Evolutionary conservation across 768 basidiomycete species (phyloP), one percentile per base, ranked within the genome.

Genomic region (Jaapia argillacea): DNA sequence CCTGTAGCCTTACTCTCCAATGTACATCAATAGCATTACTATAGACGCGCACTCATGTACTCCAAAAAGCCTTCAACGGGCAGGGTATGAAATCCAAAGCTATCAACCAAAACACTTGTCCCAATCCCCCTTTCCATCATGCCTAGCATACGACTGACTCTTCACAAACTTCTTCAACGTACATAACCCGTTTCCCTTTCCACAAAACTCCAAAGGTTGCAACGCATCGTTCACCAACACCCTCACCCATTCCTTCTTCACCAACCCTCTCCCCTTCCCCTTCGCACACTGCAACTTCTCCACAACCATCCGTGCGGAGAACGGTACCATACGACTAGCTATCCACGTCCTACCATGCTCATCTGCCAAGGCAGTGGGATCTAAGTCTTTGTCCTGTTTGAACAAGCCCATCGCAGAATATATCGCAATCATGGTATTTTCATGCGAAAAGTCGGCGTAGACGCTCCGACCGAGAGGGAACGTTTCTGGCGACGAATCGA

Each of bases 391-490:
- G 10, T 12, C 10, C 37, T 38, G 37, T 7, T 38, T 21, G 20
- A 38, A 38, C 6, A 71, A 49, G 68, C 84, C 60, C 64, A 71
- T 36, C 57, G 81, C 58, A 60, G 66, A 57, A 43, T 77, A 78
- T 27, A 87, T 78, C 26, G 82, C 77, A 22, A 81, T 63, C 72
- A 89, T 82, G 52, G 83, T 67, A 53, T 85, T 83, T 51, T 86
- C 85, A 51, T 87, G 84, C 3, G 79, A 72, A 54, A 86, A 85
- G 58, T 87, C 84, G 22, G 70, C 73, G 49, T 80, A 81, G 33
- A 82, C 54, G 3, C 61, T 63, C 40, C 70, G 68, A 44, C 77
- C 54, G 5, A 80, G 64, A 0, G 84, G 83, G 60, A 87, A 87
- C 1, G 80, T 84, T 5, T 51, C 47, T 0, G 74, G 71, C 2